These are phyloP conservation scores for Vigna reflexopilosa DNA, from an alignment of 306 rosid genomes.

Conservation along the genomic window DNA sequence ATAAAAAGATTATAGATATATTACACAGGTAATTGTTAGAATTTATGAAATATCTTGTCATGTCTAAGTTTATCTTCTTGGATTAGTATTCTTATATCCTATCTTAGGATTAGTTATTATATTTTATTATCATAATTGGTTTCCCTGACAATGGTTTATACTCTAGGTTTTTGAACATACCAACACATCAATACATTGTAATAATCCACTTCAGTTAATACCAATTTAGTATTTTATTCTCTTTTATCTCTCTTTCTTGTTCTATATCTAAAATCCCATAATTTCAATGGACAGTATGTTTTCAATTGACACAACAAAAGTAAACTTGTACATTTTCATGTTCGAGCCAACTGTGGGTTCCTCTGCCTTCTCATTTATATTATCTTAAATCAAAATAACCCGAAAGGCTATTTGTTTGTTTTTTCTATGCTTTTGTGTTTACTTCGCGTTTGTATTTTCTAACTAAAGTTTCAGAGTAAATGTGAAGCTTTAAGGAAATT, in stretches of 20 bases:
- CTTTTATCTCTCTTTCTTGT: neutral
- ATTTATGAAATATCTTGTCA: constrained; percentile 5
- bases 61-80: neutral
- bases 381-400: constrained; percentile 11
- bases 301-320: neutral
- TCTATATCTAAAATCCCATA: neutral
- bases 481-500: constrained; percentile 7
- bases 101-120: neutral
- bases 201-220: neutral
- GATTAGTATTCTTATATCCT: neutral
- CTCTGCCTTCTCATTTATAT: neutral
- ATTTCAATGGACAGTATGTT: neutral
- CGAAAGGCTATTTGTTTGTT: constrained; percentile 15
- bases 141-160: neutral
- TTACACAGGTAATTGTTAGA: neutral
- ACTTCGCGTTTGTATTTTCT: constrained; percentile 10
- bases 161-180: neutral
- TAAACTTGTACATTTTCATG: neutral
- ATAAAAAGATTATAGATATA: neutral
- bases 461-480: neutral
- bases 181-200: neutral
- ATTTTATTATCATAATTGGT: neutral
- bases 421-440: constrained; percentile 13
- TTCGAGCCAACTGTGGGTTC: neutral
- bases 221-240: neutral